Base-by-base conservation (phyloP, 352 stramenopile species). In the Phytophthora gonapodyides region DNA sequence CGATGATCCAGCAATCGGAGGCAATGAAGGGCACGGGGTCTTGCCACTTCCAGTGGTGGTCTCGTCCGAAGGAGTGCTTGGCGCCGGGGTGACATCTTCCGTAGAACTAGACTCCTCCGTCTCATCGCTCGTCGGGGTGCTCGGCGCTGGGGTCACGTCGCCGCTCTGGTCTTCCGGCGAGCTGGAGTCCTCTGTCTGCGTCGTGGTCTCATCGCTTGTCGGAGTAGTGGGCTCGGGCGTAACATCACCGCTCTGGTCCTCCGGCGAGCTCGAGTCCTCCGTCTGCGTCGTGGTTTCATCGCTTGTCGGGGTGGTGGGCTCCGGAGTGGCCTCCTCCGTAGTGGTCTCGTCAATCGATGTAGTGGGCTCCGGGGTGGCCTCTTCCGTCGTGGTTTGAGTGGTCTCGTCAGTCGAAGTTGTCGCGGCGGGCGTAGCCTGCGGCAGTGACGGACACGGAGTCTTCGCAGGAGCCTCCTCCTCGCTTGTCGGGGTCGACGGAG, bases 1-100 rank as follows among this genome's bases (percentile, higher is more conserved):
- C 2, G 58, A 68, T 7, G 64, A 69, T 43, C 53, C 64, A 49
- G 58, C 64, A 21, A 61, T 61, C 35, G 52, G 52, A 31, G 61
- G 52, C 9, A 61, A 19, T 12, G 36, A 46, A 10, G 51, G 52
- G 11, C 66, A 64, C 15, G 61, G 66, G 1, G 65, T 62, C 47
- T 67, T 71, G 16, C 37, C 47, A 30, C 30, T 52, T 53, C 43
- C 51, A 3, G 45, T 60, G 3, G 21, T 21, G 21, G 19, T 57
- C 4, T 42, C 53, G 13, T 41, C 51, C 8, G 38, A 58, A 15
- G 57, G 51, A 46, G 45, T 67, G 37, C 21, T 71, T 3, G 63
- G 49, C 13, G 49, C 57, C 1, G 63, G 56, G 16, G 51, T 72
- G 13, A 72, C 47, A 19, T 68, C 59, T 7, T 52, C 64, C 19